Evolutionary conservation across 1,284 basidiomycete genomes (phyloP), one percentile per base, ranked within the genome.

Genomic region (Gymnopus androsaceus): DNA sequence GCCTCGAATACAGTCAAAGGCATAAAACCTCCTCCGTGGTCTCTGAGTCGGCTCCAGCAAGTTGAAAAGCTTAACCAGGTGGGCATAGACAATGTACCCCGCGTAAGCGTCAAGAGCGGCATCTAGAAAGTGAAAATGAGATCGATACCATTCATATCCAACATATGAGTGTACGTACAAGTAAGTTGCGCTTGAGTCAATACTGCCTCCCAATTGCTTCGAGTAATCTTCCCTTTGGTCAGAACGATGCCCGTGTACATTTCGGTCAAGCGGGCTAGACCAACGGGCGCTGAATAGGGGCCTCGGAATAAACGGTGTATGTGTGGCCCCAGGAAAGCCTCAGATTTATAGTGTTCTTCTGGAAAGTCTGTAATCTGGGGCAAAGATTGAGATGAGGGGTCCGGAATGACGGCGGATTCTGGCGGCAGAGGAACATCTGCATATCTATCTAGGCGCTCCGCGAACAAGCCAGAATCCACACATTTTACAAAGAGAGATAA

Each of bases 91-190:
- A 0, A 69, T 60, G 58, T 80, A 79, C 9, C 81, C 84, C 2
- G 85, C 78, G 64, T 85, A 81, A 1, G 84, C 83, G 60, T 91
- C 89, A 63, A 88, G 88, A 30, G 80, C 82, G 6, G 88, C 89
- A 68, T 91, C 88, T 91, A 56, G 9, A 63, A 50, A 47, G 55
- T 14, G 31, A 61, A 36, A 57, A 59, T 47, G 59, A 31, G 44
- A 49, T 36, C 28, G 57, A 52, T 27, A 4, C 28, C 28, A 44
- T 30, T 36, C 41, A 41, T 47, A 40, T 45, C 59, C n/a, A n/a
- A 47, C n/a, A 41, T 34, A 25, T 33, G 9, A 25, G 75, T 80
- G 63, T 9, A 48, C 50, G 14, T 33, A 89, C 88, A 91, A 60
- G 83, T 75, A 59, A 77, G 76, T 67, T 89, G 85, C 4, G 59